phyloP scores from a whole-genome alignment of 2,329 filamentous ascomycete species.

The Aciculosporium take region DNA sequence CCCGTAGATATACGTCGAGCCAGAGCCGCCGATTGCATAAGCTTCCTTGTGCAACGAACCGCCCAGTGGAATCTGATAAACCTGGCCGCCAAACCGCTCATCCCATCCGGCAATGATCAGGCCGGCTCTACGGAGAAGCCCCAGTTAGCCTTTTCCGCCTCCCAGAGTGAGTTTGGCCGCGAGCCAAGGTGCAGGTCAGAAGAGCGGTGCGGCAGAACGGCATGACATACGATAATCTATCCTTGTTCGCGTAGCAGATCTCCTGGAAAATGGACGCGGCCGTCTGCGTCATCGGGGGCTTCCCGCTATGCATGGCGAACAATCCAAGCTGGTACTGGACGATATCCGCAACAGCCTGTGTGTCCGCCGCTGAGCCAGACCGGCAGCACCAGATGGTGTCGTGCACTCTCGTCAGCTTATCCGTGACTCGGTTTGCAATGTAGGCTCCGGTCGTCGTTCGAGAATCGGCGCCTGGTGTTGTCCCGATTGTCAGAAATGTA shows the following conservation, averaged over 20 bases:
- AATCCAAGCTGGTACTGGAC: slow-evolving; percentile 92
- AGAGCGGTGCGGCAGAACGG: background rate
- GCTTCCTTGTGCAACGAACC: slow-evolving; percentile 95
- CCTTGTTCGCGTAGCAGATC: slow-evolving; percentile 96
- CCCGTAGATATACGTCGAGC: slow-evolving; percentile 98
- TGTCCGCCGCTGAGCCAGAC: slow-evolving; percentile 93
- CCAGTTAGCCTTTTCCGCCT: too few relatives aligned
- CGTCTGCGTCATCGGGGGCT: slow-evolving; percentile 84
- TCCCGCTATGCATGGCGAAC: slow-evolving; percentile 81
- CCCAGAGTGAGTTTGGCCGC: too few relatives aligned
- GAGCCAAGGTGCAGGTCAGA: background rate
- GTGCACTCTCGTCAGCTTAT: slow-evolving; percentile 96
- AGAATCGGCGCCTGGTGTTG: slow-evolving; percentile 63
- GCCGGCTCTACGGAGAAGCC: slow-evolving; percentile 51
- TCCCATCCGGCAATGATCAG: slow-evolving; percentile 99
- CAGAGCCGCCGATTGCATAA: slow-evolving; percentile 90
- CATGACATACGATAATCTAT: slow-evolving; percentile 59
- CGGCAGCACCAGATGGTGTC: slow-evolving; percentile 99
- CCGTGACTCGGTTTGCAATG: slow-evolving; percentile 97
- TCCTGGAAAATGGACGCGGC: slow-evolving; percentile 95
- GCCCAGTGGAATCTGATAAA: slow-evolving; percentile 92
- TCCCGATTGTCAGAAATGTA: slow-evolving; percentile 8
- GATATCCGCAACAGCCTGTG: slow-evolving; percentile 94
- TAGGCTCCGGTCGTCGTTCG: slow-evolving; percentile 95
- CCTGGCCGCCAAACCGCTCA: slow-evolving; percentile 83